A percentile compares a stretch with the other conserved stretches of the same genome.
Conservation (phyloP, 352 stramenopile genomes). For the Pythium scleroteichum region DNA sequence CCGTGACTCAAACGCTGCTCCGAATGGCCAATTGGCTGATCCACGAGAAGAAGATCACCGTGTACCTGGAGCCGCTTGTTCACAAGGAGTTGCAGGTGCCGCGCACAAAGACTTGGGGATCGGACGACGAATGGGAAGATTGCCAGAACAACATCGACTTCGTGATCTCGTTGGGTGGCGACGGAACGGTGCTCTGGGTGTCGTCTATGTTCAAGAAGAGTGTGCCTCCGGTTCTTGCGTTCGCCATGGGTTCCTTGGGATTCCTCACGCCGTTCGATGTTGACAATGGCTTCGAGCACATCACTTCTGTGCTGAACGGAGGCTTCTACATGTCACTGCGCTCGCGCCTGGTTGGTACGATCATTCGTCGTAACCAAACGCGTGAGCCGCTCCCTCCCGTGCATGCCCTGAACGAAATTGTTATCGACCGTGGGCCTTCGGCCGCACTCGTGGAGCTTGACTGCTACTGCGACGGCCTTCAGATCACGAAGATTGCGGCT, state of each 20-base stretch:
- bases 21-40: slow-evolving; percentile 69
- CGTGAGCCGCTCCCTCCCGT: slow-evolving; percentile 59
- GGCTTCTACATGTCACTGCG: slow-evolving; percentile 85
- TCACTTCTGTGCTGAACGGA: slow-evolving; percentile 74
- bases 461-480: slow-evolving; percentile 96
- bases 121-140: slow-evolving; percentile 59
- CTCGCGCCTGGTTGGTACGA: slow-evolving; percentile 71
- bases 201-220: slow-evolving; percentile 89
- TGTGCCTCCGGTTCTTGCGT: slow-evolving; percentile 94
- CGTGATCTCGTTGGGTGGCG: slow-evolving; percentile 93
- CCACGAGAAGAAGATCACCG: slow-evolving; percentile 68
- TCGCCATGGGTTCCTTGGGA: slow-evolving; percentile 94
- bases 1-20: slow-evolving; percentile 71
- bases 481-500: slow-evolving; percentile 94
- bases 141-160: slow-evolving; percentile 88
- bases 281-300: slow-evolving; percentile 60
- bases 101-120: slow-evolving; percentile 64
- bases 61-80: slow-evolving; percentile 78
- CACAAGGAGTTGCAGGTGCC: slow-evolving; percentile 61
- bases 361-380: slow-evolving; percentile 63
- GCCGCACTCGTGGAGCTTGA: slow-evolving; percentile 94
- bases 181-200: slow-evolving; percentile 92
- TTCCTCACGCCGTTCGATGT: slow-evolving; percentile 96
- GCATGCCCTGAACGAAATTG: slow-evolving; percentile 98
- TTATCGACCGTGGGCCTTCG: slow-evolving; percentile 94